Conservation (phyloP, 2,329 filamentous ascomycete genomes). For the Fusarium sp. region DNA sequence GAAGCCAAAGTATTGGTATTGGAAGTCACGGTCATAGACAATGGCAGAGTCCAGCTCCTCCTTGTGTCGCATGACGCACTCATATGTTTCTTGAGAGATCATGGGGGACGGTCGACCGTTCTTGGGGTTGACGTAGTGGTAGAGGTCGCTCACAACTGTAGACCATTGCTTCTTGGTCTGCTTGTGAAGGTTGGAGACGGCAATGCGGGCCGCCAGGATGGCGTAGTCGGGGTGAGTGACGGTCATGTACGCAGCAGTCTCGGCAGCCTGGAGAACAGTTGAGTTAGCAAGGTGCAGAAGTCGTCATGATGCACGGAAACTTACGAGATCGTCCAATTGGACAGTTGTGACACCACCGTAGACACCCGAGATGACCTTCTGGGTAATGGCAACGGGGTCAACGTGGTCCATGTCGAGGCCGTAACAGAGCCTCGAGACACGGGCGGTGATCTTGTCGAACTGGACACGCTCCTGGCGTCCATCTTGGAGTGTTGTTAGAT, state of each 20-base stretch:
- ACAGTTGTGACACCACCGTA: conserved; percentile 98
- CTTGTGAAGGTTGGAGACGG: conserved; percentile 99
- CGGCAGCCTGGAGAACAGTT: conserved; percentile 79
- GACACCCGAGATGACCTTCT: conserved; percentile 99
- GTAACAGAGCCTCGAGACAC: conserved; percentile 97
- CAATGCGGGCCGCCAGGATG: conserved; percentile 97
- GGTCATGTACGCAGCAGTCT: conserved; percentile 99
- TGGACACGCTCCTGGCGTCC: conserved; percentile 99
- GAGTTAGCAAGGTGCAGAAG: conserved; percentile 20
- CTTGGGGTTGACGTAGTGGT: conserved; percentile 96
- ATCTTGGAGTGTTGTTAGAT: conserved; percentile 72
- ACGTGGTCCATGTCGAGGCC: conserved; percentile 95
- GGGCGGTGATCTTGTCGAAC: conserved; percentile 99
- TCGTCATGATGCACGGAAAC: conserved; percentile 53
- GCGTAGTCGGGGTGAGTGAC: conserved; percentile 99
- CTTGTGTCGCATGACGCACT: conserved; percentile 94
- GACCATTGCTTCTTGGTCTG: conserved; percentile 99
- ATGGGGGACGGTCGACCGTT: conserved; percentile 89
- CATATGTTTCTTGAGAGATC: conserved; percentile 93
- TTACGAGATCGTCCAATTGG: conserved; percentile 95
- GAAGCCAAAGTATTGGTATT: conserved; percentile 99
- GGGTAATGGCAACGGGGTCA: conserved; percentile 97
- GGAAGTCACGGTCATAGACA: conserved; percentile 99
- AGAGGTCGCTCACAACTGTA: conserved; percentile 92
- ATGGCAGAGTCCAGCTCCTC: conserved; percentile 99